Conservation (phyloP, 2,329 filamentous ascomycete species). For the Trichoderma arundinaceum region DNA sequence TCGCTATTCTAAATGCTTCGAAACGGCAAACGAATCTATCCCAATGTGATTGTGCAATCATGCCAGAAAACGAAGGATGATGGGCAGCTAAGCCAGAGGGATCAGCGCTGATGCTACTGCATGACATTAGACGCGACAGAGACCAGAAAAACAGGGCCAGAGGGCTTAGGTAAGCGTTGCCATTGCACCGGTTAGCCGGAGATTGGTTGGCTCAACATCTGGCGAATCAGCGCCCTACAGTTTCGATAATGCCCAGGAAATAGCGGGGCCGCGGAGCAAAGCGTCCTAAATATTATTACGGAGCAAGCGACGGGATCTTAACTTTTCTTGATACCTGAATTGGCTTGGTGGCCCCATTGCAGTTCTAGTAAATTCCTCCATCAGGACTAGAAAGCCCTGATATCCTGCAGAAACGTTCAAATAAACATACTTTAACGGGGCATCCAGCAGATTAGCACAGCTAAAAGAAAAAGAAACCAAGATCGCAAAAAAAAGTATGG, state of each 20-base stretch:
- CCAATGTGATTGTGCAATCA: not conserved
- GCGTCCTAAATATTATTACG: not conserved
- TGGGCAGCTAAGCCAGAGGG: not conserved
- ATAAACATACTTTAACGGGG: too few relatives aligned
- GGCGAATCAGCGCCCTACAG: not conserved
- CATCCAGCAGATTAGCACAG: too few relatives aligned
- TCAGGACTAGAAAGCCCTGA: too few relatives aligned
- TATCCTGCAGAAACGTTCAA: too few relatives aligned
- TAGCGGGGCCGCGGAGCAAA: constrained; percentile 22
- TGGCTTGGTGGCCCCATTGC: not conserved
- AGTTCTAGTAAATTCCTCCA: too few relatives aligned
- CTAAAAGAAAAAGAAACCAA: too few relatives aligned
- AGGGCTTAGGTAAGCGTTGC: not conserved
- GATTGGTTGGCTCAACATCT: constrained; percentile 1
- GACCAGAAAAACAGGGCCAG: not conserved
- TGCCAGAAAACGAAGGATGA: not conserved
- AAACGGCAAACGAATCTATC: not conserved
- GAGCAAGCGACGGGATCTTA: not conserved
- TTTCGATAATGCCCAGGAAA: not conserved
- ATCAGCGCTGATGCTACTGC: constrained; percentile 22
- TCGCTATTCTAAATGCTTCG: not conserved
- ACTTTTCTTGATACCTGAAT: not conserved
- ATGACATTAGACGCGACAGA: constrained; percentile 12
- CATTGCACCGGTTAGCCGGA: constrained; percentile 15
- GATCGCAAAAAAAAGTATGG: too few relatives aligned